Conservation (phyloP, 805 yeast species). For the Saturnispora diversa region DNA sequence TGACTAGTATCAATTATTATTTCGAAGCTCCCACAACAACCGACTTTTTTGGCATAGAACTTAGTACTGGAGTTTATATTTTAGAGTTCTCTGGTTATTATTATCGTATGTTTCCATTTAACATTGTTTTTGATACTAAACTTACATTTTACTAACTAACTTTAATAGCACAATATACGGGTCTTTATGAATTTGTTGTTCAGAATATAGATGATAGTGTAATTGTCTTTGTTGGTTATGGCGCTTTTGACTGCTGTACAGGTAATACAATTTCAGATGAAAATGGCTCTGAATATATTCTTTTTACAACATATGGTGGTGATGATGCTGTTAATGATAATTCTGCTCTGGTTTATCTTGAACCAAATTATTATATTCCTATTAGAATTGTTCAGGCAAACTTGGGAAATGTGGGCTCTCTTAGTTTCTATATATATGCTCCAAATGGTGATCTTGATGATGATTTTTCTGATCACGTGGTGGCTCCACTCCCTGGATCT, state of each 20-base stretch:
- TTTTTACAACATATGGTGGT: constrained; percentile 3
- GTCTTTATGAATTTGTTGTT: constrained; percentile 23
- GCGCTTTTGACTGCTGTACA: constrained; percentile 31
- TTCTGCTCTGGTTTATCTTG: constrained; percentile 7
- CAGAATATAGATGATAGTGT: constrained; percentile 26
- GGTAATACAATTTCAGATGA: constrained; percentile 7
- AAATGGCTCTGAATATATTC: not conserved
- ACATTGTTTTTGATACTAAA: no score
- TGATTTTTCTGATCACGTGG: not conserved
- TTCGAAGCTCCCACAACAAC: not conserved
- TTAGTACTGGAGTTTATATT: constrained; percentile 9
- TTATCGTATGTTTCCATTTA: no score
- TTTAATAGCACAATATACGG: constrained; percentile 28
- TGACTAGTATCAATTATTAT: not conserved
- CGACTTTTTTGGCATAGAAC: constrained; percentile 8
- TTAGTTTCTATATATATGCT: not conserved
- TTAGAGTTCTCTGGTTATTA: constrained; percentile 17
- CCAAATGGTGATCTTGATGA: not conserved
- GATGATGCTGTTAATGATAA: not conserved
- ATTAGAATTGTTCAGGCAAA: constrained; percentile 8
- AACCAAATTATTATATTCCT: constrained; percentile 7
- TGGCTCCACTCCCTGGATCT: not conserved
- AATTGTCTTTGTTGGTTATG: constrained; percentile 28
- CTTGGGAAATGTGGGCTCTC: not conserved
- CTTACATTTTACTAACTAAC: no score